Percentiles rank a stretch among this genome's conserved stretches.
Evolutionary conservation across 352 stramenopile genomes (phyloP).

Genomic region (Phytophthora capsici): DNA sequence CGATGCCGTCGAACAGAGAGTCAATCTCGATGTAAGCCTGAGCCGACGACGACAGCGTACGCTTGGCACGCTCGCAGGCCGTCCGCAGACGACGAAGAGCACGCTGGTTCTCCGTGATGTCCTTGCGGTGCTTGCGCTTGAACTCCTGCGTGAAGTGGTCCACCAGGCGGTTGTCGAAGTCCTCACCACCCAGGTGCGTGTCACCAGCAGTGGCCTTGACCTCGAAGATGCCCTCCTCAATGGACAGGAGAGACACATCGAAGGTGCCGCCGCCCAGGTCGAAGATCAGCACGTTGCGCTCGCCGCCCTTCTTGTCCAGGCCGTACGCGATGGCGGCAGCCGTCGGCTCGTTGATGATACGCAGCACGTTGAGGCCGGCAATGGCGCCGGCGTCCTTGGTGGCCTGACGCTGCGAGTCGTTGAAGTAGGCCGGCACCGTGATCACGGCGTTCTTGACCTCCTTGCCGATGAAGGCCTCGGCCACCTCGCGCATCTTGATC

Average conservation of each 20-base stretch:
- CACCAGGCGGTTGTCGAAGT: constrained; percentile 95
- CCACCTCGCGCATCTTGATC: constrained; percentile 72
- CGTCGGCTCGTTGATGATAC: constrained; percentile 97
- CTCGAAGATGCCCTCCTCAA: constrained; percentile 97
- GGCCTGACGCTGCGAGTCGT: constrained; percentile 64
- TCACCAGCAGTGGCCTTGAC: constrained; percentile 96
- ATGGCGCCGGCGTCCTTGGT: constrained; percentile 94
- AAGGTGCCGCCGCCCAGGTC: constrained; percentile 95
- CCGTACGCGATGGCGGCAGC: constrained; percentile 93
- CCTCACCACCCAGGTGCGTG: constrained; percentile 92
- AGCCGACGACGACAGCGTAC: constrained; percentile 92
- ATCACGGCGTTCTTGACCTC: constrained; percentile 84
- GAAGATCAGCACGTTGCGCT: constrained; percentile 97
- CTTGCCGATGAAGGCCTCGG: constrained; percentile 73
- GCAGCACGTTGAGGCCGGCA: constrained; percentile 90
- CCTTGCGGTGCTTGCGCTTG: constrained; percentile 91
- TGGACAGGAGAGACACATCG: constrained; percentile 93
- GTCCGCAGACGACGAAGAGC: constrained; percentile 92
- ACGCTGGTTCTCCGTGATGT: constrained; percentile 89
- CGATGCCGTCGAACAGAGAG: constrained; percentile 91
- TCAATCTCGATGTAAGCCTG: constrained; percentile 96
- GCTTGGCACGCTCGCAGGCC: constrained; percentile 95
- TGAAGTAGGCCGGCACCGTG: constrained; percentile 98
- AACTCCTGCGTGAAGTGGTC: constrained; percentile 95
- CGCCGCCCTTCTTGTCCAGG: constrained; percentile 94